These are phyloP conservation scores for Azolla pinnata DNA, from an alignment of 75 land plant species.

Conservation along the genomic window DNA sequence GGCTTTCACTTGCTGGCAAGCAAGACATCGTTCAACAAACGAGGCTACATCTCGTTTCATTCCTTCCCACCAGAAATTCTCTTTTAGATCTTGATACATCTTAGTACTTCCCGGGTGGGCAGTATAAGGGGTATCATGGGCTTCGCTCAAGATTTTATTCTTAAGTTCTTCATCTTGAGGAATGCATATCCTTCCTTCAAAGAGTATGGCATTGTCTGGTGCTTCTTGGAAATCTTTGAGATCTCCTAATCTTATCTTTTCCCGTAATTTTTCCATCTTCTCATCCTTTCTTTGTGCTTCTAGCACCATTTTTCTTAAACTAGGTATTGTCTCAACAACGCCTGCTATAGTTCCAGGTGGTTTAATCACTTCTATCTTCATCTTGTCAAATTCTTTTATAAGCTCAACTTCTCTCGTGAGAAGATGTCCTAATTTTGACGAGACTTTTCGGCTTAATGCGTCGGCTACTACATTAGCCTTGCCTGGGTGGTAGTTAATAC, in stretches of 20 bases:
- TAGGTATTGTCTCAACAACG: no score
- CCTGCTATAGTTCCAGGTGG: no score
- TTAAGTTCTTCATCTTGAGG: neutral
- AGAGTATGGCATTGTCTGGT: neutral
- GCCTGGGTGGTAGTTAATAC: neutral
- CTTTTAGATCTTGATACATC: neutral
- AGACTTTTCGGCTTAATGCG: neutral
- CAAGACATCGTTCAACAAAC: constrained; percentile 12
- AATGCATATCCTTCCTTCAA: neutral
- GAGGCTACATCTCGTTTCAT: constrained; percentile 13
- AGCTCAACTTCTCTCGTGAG: neutral
- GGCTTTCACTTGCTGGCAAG: constrained; percentile 23
- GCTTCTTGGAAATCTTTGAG: neutral
- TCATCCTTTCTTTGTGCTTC: no score
- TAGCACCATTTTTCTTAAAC: no score
- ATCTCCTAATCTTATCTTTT: neutral
- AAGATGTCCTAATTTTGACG: neutral
- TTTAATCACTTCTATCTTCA: neutral
- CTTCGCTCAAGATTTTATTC: neutral
- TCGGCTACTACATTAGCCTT: neutral
- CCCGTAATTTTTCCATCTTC: neutral
- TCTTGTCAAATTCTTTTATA: neutral
- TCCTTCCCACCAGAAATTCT: constrained; percentile 13
- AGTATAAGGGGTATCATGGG: neutral
- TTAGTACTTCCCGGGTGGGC: neutral